Conservation (phyloP, 140 eudicot species). For the Senecio squalidus region DNA sequence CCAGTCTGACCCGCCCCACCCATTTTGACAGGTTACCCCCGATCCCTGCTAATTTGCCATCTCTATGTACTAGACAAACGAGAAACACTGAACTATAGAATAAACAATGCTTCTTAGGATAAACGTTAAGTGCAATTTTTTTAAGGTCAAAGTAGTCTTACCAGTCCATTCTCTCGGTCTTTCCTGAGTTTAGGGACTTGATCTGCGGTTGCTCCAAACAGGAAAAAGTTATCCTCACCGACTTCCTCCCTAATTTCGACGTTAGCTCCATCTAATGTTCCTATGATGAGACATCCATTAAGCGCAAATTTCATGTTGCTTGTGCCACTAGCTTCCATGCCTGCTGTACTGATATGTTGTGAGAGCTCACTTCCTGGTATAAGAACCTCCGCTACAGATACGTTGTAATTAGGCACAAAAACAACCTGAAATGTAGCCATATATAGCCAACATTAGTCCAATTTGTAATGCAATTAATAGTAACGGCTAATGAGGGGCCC, state of each 20-base stretch:
- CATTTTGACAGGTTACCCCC: neutral
- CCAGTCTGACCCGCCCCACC: neutral
- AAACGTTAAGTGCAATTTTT: neutral
- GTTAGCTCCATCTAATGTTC: slow-evolving; percentile 97
- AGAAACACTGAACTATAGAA: neutral
- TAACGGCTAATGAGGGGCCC: neutral
- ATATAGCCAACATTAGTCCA: slow-evolving; percentile 2
- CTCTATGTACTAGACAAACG: neutral
- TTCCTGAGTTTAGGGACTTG: slow-evolving; percentile 86
- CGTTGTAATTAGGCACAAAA: slow-evolving; percentile 98
- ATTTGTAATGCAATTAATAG: neutral
- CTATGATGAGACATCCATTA: slow-evolving; percentile 96
- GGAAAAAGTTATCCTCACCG: slow-evolving; percentile 88
- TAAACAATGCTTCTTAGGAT: neutral
- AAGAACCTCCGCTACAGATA: slow-evolving; percentile 98
- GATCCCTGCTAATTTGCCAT: neutral
- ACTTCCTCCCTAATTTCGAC: slow-evolving; percentile 97
- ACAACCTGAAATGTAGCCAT: slow-evolving; percentile 53
- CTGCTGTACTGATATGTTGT: slow-evolving; percentile 98
- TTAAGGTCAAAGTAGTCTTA: slow-evolving; percentile 16
- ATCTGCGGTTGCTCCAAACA: slow-evolving; percentile 97
- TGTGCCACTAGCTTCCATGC: slow-evolving; percentile 99
- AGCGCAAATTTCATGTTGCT: slow-evolving; percentile 99
- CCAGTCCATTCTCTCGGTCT: slow-evolving; percentile 95
- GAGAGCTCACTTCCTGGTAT: slow-evolving; percentile 99